phyloP scores from a whole-genome alignment of 306 rosid genomes.

The Leucaena leucocephala region DNA sequence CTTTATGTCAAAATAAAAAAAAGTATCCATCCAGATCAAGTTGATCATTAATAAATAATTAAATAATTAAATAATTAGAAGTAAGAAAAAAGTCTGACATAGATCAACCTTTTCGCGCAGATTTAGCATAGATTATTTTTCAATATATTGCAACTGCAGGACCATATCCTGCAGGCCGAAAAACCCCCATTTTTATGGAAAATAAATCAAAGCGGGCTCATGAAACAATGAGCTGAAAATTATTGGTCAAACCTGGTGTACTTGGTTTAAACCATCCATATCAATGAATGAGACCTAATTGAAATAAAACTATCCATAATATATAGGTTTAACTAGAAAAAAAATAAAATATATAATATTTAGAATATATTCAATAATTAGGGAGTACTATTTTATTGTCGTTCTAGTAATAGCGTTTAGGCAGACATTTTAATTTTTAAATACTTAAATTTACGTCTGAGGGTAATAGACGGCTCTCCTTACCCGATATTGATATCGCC shows the following conservation, averaged over 20 bases:
- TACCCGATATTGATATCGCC: too few species aligned
- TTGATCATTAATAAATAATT: background rate
- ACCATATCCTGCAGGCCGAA: background rate
- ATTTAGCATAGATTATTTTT: background rate
- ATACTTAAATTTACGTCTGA: too few species aligned
- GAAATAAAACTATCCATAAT: background rate
- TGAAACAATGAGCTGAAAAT: background rate
- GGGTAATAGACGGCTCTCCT: too few species aligned
- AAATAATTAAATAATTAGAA: background rate
- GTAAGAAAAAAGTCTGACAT: background rate
- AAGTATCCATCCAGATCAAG: background rate
- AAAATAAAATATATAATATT: too few species aligned
- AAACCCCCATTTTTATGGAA: background rate
- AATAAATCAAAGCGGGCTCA: background rate
- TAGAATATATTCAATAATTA: too few species aligned
- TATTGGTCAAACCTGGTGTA: slow-evolving; percentile 25
- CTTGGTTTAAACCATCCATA: slow-evolving; percentile 7
- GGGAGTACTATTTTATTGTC: too few species aligned
- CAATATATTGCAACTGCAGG: background rate
- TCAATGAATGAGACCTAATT: background rate
- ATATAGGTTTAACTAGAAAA: too few species aligned
- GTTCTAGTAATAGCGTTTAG: too few species aligned
- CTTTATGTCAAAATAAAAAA: background rate
- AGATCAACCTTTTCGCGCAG: background rate
- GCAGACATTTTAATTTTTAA: too few species aligned